Evolutionary conservation across 306 rosid genomes (phyloP).

Genomic region (Heteromeles arbutifolia): DNA sequence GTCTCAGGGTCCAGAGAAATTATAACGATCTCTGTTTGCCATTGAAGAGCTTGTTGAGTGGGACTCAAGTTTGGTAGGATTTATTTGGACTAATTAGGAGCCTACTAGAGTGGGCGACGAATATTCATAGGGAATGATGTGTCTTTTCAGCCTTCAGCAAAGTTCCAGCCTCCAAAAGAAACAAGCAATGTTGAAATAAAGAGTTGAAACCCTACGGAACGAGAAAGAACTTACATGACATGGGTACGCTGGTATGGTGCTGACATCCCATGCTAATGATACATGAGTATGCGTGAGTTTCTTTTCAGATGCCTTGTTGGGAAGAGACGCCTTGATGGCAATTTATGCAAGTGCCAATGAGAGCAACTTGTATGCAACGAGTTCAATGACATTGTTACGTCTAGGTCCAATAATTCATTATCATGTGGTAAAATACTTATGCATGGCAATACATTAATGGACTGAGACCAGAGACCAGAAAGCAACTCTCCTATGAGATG

Average conservation of each 20-base stretch:
- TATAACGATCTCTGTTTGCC: neutral
- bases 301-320: too few relatives aligned
- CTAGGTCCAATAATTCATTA: too few relatives aligned
- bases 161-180: conserved; percentile 7
- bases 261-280: too few relatives aligned
- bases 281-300: too few relatives aligned
- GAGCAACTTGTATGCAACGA: too few relatives aligned
- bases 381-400: too few relatives aligned
- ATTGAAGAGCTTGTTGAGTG: neutral
- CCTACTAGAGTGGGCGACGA: conserved; percentile 18
- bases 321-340: too few relatives aligned
- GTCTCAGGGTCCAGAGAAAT: conserved; percentile 5
- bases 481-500: too few relatives aligned
- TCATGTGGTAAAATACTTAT: too few relatives aligned
- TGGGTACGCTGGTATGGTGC: neutral
- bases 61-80: conserved; percentile 14
- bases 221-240: neutral
- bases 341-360: too few relatives aligned
- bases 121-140: conserved; percentile 18
- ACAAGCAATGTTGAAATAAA: neutral
- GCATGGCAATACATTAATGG: too few relatives aligned
- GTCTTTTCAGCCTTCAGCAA: conserved; percentile 54
- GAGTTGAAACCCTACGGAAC: neutral
- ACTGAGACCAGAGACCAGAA: too few relatives aligned
- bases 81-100: neutral